phyloP scores from a whole-genome alignment of 1,284 basidiomycete genomes.

The Cutaneotrichosporon cavernicola region DNA sequence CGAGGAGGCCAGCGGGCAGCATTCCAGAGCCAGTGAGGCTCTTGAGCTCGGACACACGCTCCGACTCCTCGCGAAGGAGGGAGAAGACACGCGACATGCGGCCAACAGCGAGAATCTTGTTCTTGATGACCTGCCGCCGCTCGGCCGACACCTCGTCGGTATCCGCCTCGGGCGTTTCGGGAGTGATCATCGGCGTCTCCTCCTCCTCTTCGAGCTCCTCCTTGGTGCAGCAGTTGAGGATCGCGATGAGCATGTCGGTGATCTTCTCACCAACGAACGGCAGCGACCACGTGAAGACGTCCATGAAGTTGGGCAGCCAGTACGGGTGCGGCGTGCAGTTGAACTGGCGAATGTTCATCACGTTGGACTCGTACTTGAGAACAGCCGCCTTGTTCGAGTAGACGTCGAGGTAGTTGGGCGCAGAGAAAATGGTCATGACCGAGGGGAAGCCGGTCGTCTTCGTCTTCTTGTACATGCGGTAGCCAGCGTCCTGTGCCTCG shows the following conservation, averaged over 20 bases:
- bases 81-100: conserved; percentile 96
- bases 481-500: conserved; percentile 93
- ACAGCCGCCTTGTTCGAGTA: conserved; percentile 97
- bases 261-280: conserved; percentile 99
- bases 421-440: conserved; percentile 95
- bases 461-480: conserved; percentile 96
- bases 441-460: conserved; percentile 86
- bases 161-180: conserved; percentile 41
- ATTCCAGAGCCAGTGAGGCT: conserved; percentile 74
- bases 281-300: conserved; percentile 98
- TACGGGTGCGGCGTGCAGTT: conserved; percentile 95
- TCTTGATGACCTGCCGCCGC: conserved; percentile 83
- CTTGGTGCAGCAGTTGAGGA: conserved; percentile 89
- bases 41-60: conserved; percentile 96
- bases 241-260: conserved; percentile 93
- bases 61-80: conserved; percentile 96
- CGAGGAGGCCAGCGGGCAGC: conserved; percentile 82
- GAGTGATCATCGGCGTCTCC: conserved; percentile 54
- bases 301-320: conserved; percentile 98
- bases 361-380: conserved; percentile 93
- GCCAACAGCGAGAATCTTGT: conserved; percentile 97
- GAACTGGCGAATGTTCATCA: conserved; percentile 87
- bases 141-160: conserved; percentile 62
- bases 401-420: conserved; percentile 92
- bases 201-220: conserved; percentile 88